phyloP scores from a whole-genome alignment of 331 rosid species.

The Malus hybrid region DNA sequence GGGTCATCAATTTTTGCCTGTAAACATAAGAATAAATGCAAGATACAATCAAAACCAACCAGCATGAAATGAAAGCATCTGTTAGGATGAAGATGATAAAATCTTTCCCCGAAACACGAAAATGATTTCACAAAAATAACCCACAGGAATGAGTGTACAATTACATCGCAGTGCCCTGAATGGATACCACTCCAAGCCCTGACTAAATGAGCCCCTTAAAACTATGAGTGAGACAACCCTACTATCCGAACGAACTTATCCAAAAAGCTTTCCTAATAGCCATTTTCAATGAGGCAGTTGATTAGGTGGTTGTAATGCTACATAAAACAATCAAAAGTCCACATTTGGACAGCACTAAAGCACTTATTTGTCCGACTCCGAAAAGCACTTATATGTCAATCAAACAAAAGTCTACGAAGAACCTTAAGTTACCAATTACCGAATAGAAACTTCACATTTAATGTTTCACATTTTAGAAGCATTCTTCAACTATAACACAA shows the following conservation, averaged over 20 bases:
- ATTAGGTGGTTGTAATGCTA: background rate
- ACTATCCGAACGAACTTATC: background rate
- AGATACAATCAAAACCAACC: conserved; percentile 21
- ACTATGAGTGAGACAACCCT: background rate
- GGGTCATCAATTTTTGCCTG: conserved; percentile 44
- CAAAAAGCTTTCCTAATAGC: background rate
- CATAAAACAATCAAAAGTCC: background rate
- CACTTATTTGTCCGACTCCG: background rate
- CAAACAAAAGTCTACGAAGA: background rate
- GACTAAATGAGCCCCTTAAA: background rate
- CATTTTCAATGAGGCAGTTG: background rate
- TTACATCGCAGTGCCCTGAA: background rate
- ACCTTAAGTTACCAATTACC: background rate
- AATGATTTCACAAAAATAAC: background rate
- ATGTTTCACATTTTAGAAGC: background rate
- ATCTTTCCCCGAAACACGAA: background rate
- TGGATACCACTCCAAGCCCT: background rate
- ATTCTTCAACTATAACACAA: background rate
- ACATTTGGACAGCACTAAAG: background rate
- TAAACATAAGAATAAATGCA: conserved; percentile 1
- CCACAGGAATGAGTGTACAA: background rate
- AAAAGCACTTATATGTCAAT: background rate
- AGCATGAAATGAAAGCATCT: conserved; percentile 4
- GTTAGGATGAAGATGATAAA: background rate
- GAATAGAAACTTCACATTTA: background rate